These are phyloP conservation scores for Stephania japonica DNA, from an alignment of 164 flowering plant genomes.

Conservation along the genomic window DNA sequence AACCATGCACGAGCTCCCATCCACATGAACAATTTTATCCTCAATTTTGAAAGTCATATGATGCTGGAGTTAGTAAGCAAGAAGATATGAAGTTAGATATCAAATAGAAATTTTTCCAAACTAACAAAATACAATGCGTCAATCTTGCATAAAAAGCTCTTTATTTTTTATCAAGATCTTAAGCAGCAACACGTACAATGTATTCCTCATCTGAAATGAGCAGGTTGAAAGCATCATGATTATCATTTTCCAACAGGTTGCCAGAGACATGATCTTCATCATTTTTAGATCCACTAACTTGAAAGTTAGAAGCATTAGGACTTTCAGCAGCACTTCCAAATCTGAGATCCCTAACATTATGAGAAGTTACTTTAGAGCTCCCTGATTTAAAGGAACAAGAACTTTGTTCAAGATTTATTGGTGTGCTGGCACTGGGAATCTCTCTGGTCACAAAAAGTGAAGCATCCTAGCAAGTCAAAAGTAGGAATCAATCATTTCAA, in stretches of 20 bases:
- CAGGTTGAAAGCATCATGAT: constrained; percentile 11
- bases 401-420: constrained; percentile 54
- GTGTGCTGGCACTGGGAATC: constrained; percentile 28
- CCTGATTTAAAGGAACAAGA: constrained; percentile 49
- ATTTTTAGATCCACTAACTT: constrained; percentile 28
- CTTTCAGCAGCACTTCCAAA: constrained; percentile 25
- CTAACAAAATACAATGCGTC: neutral
- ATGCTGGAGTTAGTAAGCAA: constrained; percentile 32
- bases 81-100: constrained; percentile 8
- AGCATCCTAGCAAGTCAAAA: constrained; percentile 36
- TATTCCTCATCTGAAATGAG: constrained; percentile 7
- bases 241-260: constrained; percentile 21
- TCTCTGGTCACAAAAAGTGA: constrained; percentile 28
- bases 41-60: constrained; percentile 52
- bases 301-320: constrained; percentile 25
- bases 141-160: neutral
- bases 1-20: constrained; percentile 26
- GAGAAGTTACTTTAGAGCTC: constrained; percentile 25
- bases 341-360: constrained; percentile 23
- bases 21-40: constrained; percentile 37
- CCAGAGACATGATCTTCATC: constrained; percentile 21
- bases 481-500: neutral
- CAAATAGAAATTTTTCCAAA: neutral
- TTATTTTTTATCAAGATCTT: too few species aligned
- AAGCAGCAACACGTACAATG: constrained; percentile 31